Evolutionary conservation across 1,284 basidiomycete genomes (phyloP), one percentile per base, ranked within the genome.

Genomic region (Cutaneotrichosporon dermatis): DNA sequence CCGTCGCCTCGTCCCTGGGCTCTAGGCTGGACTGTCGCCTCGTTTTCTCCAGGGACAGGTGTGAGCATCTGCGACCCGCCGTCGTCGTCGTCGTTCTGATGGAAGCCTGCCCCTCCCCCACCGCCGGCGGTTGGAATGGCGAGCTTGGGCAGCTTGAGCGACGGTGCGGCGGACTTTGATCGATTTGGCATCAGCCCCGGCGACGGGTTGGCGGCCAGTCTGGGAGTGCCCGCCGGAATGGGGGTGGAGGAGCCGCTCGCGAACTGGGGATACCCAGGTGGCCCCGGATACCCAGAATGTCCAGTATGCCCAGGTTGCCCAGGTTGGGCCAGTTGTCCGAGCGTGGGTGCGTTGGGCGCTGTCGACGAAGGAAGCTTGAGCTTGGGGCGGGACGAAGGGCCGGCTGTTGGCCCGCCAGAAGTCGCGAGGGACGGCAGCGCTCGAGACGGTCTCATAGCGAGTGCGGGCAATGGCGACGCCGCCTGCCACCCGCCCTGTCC

Each of bases 401-500:
- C 63, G 7, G 69, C 53, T 37, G 63, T 55, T 3, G 64, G 56
- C 15, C 56, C 39, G 8, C 39, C 60, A 52, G 57, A 42, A 49
- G 50, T 46, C 34, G 61, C 59, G 37, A 63, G 55, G 10, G 46
- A 49, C 2, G 60, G 60, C 33, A 57, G 41, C 15, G 51, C 51
- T 4, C 56, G 41, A 7, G 37, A 12, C 3, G 55, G 51, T 41
- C 42, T 46, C 59, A 51, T 54, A 4, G 53, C 56, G 10, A 60
- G 59, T 11, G 55, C 54, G 12, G 52, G 66, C 36, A 53, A 45
- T 6, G 54, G n/a, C 0, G 69, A 40, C 7, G 70, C 64, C 15
- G 65, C 59, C 16, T 73, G 72, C 76, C 76, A 78, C 4, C 76
- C 76, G 15, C 70, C 72, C 57, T 75, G 65, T 35, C 67, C 67